These are phyloP conservation scores for Lophiostoma macrostomum DNA, from an alignment of 495 filamentous ascomycete genomes.

Conservation along the genomic window DNA sequence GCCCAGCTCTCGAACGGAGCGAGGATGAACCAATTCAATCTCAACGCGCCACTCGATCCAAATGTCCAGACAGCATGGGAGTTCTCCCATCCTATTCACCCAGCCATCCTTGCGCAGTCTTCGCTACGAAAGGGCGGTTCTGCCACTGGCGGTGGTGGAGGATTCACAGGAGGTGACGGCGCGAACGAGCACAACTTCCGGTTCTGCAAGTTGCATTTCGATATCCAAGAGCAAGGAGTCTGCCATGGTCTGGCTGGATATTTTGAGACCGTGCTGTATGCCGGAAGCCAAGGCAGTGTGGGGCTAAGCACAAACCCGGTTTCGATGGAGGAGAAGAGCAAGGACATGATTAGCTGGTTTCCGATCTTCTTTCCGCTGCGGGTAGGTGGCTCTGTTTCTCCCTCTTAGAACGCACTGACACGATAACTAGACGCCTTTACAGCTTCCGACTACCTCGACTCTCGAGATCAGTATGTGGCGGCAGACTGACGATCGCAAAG, in stretches of 20 bases:
- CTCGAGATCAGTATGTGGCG: constrained; percentile 91
- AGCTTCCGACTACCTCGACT: constrained; percentile 78
- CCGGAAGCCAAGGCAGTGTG: constrained; percentile 50
- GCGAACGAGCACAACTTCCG: constrained; percentile 87
- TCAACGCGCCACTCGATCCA: constrained; percentile 46
- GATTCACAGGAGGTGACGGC: constrained; percentile 48
- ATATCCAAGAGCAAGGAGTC: constrained; percentile 68
- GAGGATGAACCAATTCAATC: constrained; percentile 14
- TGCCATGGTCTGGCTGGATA: constrained; percentile 92
- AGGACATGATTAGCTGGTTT: constrained; percentile 98
- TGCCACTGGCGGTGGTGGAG: constrained; percentile 43
- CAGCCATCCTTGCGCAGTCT: constrained; percentile 49
- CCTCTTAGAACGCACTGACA: neutral
- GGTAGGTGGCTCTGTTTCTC: constrained; percentile 51
- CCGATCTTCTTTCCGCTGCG: constrained; percentile 97
- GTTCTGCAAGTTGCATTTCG: constrained; percentile 70
- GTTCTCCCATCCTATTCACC: constrained; percentile 59
- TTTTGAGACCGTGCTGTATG: constrained; percentile 90
- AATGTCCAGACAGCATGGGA: constrained; percentile 68
- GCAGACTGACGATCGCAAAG: constrained; percentile 88
- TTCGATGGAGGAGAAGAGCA: constrained; percentile 86
- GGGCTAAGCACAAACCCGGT: constrained; percentile 92
- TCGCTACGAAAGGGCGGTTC: constrained; percentile 58
- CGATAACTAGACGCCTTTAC: constrained; percentile 67
- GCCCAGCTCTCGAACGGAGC: constrained; percentile 12